These are phyloP conservation scores for Fusarium succisae DNA, from an alignment of 2,329 filamentous ascomycete species.

Conservation along the genomic window DNA sequence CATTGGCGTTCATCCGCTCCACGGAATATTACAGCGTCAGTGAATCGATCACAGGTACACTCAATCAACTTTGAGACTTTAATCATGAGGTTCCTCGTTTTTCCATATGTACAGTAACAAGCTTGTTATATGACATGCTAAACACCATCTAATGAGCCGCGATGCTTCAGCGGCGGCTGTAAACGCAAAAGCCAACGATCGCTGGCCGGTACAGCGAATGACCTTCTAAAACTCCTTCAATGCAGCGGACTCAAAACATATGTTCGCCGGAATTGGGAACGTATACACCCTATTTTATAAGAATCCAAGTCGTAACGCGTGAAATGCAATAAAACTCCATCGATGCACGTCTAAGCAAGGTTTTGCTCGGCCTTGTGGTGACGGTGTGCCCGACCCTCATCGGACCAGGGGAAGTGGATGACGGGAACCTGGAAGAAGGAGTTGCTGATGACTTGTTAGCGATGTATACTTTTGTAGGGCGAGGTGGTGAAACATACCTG, in stretches of 20 bases:
- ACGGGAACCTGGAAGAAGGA: slow-evolving; percentile 93
- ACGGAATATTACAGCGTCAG: too few species aligned
- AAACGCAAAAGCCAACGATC: slow-evolving; percentile 4
- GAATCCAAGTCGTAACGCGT: slow-evolving; percentile 34
- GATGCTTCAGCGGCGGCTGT: not conserved
- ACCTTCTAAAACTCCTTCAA: slow-evolving; percentile 18
- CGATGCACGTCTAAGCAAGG: slow-evolving; percentile 28
- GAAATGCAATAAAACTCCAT: slow-evolving; percentile 19
- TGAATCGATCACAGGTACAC: not conserved
- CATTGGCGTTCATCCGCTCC: not conserved
- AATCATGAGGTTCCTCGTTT: slow-evolving; percentile 6
- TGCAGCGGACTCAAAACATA: not conserved
- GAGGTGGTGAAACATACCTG: slow-evolving; percentile 58
- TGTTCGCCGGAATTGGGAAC: not conserved
- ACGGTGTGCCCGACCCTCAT: slow-evolving; percentile 72
- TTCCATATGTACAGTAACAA: slow-evolving; percentile 27
- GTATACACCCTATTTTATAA: slow-evolving; percentile 16
- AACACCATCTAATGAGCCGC: slow-evolving; percentile 11
- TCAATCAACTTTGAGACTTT: not conserved
- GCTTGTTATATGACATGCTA: slow-evolving; percentile 25
- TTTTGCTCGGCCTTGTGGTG: slow-evolving; percentile 52
- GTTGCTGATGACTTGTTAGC: slow-evolving; percentile 65
- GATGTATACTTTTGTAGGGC: not conserved
- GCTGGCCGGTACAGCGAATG: slow-evolving; percentile 9
- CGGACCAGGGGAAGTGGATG: slow-evolving; percentile 94